phyloP scores from a whole-genome alignment of 352 stramenopile genomes.

The Phytophthora boehmeriae region DNA sequence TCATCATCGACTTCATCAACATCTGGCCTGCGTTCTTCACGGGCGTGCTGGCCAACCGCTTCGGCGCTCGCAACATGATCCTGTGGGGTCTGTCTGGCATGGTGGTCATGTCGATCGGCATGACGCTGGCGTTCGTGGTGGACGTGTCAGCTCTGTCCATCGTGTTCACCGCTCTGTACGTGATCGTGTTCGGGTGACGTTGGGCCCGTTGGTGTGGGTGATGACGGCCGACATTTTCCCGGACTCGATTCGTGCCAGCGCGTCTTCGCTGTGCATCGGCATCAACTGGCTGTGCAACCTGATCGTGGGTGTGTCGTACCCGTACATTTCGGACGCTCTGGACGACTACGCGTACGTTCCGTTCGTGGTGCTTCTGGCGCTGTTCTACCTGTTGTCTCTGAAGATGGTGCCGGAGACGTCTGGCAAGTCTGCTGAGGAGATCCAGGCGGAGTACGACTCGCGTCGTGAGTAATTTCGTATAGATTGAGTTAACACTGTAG shows the following conservation, averaged over 20 bases:
- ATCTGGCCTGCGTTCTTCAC: conserved; percentile 17
- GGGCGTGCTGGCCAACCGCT: conserved; percentile 37
- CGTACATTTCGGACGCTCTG: conserved; percentile 44
- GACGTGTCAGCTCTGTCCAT: conserved; percentile 9
- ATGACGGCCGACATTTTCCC: conserved; percentile 14
- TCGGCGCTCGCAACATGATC: conserved; percentile 54
- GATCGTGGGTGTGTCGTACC: conserved; percentile 49
- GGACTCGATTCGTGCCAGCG: conserved; percentile 8
- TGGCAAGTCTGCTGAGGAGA: conserved; percentile 38
- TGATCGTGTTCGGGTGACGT: conserved; percentile 10
- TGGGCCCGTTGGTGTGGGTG: conserved; percentile 6
- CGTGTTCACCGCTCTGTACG: conserved; percentile 10
- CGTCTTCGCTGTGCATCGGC: conserved; percentile 9
- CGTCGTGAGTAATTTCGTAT: no score
- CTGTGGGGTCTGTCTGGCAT: conserved; percentile 41
- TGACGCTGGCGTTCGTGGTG: conserved; percentile 46
- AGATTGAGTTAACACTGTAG: no score
- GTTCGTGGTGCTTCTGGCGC: conserved; percentile 40
- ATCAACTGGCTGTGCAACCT: conserved; percentile 49
- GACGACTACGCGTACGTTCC: conserved; percentile 40
- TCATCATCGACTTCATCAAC: conserved; percentile 23
- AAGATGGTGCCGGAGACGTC: conserved; percentile 35
- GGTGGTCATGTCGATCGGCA: conserved; percentile 41
- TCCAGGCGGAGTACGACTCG: conserved; percentile 33
- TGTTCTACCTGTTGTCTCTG: conserved; percentile 29